These are phyloP conservation scores for Pichia paraexigua DNA, from an alignment of 805 yeast genomes.

Conservation along the genomic window DNA sequence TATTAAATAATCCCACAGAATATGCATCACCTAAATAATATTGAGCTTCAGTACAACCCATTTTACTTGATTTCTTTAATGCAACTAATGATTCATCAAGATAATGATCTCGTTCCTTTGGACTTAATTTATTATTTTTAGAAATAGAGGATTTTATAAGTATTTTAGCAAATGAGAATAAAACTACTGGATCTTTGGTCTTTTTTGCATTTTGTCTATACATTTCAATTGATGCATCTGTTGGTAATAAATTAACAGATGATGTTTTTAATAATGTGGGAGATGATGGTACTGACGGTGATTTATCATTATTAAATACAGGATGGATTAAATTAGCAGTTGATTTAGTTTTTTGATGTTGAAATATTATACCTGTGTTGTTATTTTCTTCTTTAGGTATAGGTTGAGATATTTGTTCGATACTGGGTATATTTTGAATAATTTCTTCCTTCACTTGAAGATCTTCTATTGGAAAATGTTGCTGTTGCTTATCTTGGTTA, in stretches of 20 bases:
- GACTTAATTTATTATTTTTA: constrained; percentile 7
- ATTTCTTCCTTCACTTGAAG: neutral
- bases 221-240: constrained; percentile 68
- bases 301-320: neutral
- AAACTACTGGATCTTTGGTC: constrained; percentile 76
- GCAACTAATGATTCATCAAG: constrained; percentile 71
- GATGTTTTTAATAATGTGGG: neutral
- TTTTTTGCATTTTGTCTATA: constrained; percentile 81
- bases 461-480: too few species aligned
- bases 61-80: constrained; percentile 27
- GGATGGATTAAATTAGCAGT: constrained; percentile 6
- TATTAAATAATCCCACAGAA: constrained; percentile 62
- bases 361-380: neutral
- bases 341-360: constrained; percentile 3
- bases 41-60: constrained; percentile 71
- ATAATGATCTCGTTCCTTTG: constrained; percentile 42
- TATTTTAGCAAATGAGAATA: constrained; percentile 84
- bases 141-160: constrained; percentile 36
- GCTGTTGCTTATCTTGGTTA: too few species aligned
- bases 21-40: constrained; percentile 86
- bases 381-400: neutral
- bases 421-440: neutral
- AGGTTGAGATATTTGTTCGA: neutral
- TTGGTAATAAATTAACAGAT: constrained; percentile 25
- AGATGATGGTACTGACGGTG: neutral